Base-by-base conservation (phyloP, 2,329 filamentous ascomycete species). In the Cladosporium halotolerans region DNA sequence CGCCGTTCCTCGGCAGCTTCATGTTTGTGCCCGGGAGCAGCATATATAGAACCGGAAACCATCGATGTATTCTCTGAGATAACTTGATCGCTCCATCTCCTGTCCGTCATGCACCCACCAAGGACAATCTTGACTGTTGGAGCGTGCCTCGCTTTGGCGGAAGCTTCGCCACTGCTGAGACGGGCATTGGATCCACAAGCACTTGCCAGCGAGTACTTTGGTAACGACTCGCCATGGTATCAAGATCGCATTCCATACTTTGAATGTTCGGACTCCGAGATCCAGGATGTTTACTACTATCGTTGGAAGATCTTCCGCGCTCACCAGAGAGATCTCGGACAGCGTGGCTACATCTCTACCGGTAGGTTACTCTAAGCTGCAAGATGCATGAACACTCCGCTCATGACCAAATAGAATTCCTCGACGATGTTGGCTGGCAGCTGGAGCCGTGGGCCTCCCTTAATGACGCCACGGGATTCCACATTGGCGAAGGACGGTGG, bases 201-300 rank as follows among this genome's bases (percentile, higher is more conserved):
- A 19, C 56, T 70, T 3, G 57, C 63, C 2, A 55, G 53, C 14
- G 58, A 65, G 63, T 70, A 73, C 58, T 73, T 70, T 50, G 68
- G 70, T 45, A 73, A 72, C 31, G 71, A 73, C 57, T 63, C 68
- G 16, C 64, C 70, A 1, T 73, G 70, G 71, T 73, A 72, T 45
- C 60, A 63, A 7, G 58, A 67, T 32, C 65, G 68, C 10, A 71
- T 72, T 5, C 70, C 70, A 1, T 68, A 69, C 49, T 73, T 73
- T 54, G 69, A 72, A 46, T 68, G 67, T 14, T 71, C 68, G 45
- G 69, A 72, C 50, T 43, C 61, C 1, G 57, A 67, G 9, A 66
- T 73, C 13, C 70, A 67, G 1, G 68, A 73, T 14, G 72, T 75
- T 9, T 75, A 74, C 60, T 75, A 75, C 60, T 75, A 75, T 55